Evolutionary conservation across 1,284 basidiomycete species (phyloP).

Genomic region (Malassezia nana): DNA sequence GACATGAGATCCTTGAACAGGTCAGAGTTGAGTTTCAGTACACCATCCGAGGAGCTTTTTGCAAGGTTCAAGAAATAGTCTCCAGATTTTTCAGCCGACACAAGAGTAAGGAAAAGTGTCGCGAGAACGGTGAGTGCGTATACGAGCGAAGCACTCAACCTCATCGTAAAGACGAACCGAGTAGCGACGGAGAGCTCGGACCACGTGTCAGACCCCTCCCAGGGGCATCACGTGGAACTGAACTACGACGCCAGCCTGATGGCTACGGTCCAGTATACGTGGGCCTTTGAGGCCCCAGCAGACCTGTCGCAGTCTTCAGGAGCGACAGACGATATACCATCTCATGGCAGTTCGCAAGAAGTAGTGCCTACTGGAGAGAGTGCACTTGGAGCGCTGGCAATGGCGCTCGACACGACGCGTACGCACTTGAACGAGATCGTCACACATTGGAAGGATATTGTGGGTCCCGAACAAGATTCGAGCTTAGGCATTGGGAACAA

Average conservation of each 20-base stretch:
- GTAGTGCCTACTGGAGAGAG: background rate
- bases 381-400: background rate
- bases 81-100: background rate
- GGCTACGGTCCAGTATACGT: background rate
- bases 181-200: background rate
- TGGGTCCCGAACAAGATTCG: constrained; percentile 14
- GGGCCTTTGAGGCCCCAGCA: constrained; percentile 3
- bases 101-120: background rate
- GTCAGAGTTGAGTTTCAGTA: constrained; percentile 5
- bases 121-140: background rate
- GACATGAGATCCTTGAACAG: constrained; percentile 3
- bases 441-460: constrained; percentile 17
- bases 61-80: constrained; percentile 1
- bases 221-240: constrained; percentile 4
- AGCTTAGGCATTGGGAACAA: constrained; percentile 11
- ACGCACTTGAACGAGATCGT: constrained; percentile 8
- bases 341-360: background rate
- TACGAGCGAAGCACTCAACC: constrained; percentile 1
- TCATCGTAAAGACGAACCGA: constrained; percentile 8
- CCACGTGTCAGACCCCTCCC: background rate
- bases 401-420: constrained; percentile 5
- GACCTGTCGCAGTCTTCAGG: background rate
- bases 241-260: background rate
- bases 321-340: background rate
- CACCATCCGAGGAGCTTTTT: background rate